A percentile compares a stretch with the other conserved stretches of the same genome.
These are phyloP conservation scores for Plasmopara muralis DNA, from an alignment of 352 stramenopile species.

Conservation along the genomic window DNA sequence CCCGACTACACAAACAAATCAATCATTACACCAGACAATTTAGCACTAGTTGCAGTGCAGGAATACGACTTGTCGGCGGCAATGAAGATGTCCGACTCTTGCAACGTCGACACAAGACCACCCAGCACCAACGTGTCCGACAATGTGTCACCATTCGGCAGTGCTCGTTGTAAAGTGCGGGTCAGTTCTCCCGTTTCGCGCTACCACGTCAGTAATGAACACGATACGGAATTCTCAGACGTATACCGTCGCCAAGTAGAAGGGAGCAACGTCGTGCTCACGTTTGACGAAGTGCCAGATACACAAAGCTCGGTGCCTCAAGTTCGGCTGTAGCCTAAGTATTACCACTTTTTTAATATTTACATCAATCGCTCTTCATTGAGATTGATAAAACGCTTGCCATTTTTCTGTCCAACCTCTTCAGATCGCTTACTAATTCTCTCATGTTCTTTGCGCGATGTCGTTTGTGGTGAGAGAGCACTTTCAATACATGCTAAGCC, in stretches of 20 bases:
- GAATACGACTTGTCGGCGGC: conserved; percentile 5
- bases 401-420: too few relatives aligned
- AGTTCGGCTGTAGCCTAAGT: too few relatives aligned
- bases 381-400: too few relatives aligned
- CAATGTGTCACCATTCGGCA: conserved; percentile 21
- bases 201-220: conserved; percentile 16
- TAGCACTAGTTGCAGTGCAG: conserved; percentile 9
- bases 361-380: too few relatives aligned
- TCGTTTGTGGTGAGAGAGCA: too few relatives aligned
- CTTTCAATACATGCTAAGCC: too few relatives aligned
- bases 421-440: too few relatives aligned
- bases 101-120: conserved; percentile 6
- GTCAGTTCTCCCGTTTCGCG: conserved; percentile 25
- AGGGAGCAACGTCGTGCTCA: conserved; percentile 24
- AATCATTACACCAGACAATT: conserved; percentile 19
- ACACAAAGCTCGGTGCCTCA: too few relatives aligned
- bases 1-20: too few relatives aligned
- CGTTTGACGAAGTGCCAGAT: conserved; percentile 16
- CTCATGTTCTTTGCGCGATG: too few relatives aligned
- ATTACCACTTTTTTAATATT: too few relatives aligned
- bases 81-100: neutral
- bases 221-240: conserved; percentile 27
- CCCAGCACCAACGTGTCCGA: conserved; percentile 10
- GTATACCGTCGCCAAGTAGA: conserved; percentile 8
- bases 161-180: conserved; percentile 14